These are phyloP conservation scores for Solanum rostratum DNA, from an alignment of 257 asterid genomes.

Conservation along the genomic window DNA sequence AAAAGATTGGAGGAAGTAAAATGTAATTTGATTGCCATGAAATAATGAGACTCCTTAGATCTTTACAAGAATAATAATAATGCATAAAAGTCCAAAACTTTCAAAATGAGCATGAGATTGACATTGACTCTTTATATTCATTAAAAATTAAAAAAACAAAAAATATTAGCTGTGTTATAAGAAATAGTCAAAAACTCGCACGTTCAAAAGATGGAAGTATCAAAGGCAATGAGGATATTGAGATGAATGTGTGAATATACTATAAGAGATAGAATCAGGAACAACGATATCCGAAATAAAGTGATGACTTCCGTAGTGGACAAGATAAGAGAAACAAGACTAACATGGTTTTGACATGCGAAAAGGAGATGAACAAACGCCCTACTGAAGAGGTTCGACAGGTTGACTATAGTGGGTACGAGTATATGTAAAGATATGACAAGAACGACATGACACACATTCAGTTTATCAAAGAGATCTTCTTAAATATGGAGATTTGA, in stretches of 20 bases:
- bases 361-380: neutral
- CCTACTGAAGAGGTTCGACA: neutral
- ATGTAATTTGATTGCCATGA: neutral
- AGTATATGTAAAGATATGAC: neutral
- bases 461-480: too few relatives aligned
- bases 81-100: neutral
- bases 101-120: neutral
- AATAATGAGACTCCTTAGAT: neutral
- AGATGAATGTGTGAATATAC: neutral
- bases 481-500: neutral
- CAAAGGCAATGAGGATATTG: neutral
- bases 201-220: neutral
- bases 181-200: neutral
- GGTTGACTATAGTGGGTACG: neutral
- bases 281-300: neutral
- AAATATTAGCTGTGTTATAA: too few relatives aligned
- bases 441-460: too few relatives aligned
- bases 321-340: neutral
- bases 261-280: neutral
- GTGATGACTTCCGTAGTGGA: neutral
- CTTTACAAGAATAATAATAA: neutral
- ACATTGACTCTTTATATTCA: neutral
- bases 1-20: neutral
- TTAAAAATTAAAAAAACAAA: too few relatives aligned
- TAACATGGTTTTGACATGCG: neutral